A percentile compares a stretch with the other conserved stretches of the same genome.
These are phyloP conservation scores for Blastomyces gilchristii DNA, from an alignment of 2,329 filamentous ascomycete species.

Conservation along the genomic window DNA sequence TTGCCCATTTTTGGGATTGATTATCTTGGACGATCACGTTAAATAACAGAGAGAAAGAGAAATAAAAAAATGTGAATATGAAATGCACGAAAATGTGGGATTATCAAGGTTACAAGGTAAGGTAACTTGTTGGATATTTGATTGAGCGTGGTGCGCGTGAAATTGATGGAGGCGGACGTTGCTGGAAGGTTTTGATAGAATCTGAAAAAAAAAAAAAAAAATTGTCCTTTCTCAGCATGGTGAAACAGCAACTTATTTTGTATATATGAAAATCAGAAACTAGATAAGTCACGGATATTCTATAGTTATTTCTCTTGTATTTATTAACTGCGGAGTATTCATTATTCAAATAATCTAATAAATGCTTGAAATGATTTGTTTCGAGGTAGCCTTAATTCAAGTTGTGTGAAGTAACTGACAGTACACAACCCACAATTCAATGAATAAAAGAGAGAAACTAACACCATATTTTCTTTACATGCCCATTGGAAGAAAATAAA, in stretches of 20 bases:
- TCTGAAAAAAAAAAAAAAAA: not conserved
- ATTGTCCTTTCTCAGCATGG: not conserved
- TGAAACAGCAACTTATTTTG: not conserved
- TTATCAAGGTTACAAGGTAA: not conserved
- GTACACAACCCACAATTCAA: not conserved
- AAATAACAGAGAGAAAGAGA: not conserved
- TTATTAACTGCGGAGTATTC: not conserved
- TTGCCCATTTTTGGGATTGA: slow-evolving; percentile 19
- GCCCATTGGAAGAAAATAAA: not conserved
- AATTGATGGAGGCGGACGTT: not conserved
- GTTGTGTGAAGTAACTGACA: not conserved
- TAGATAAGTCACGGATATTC: not conserved
- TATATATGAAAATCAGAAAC: too few species aligned
- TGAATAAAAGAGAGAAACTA: not conserved
- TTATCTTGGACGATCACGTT: not conserved
- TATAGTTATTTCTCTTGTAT: not conserved
- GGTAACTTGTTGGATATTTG: not conserved
- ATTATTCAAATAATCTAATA: too few species aligned
- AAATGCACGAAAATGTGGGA: not conserved
- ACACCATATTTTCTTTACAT: not conserved
- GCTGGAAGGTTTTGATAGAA: not conserved
- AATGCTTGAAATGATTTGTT: too few species aligned
- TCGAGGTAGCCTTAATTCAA: too few species aligned
- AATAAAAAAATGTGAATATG: not conserved
- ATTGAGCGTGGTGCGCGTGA: not conserved